Evolutionary conservation across 2,329 filamentous ascomycete species (phyloP), one percentile per base, ranked within the genome.

Genomic region (Sclerotinia glacialis): DNA sequence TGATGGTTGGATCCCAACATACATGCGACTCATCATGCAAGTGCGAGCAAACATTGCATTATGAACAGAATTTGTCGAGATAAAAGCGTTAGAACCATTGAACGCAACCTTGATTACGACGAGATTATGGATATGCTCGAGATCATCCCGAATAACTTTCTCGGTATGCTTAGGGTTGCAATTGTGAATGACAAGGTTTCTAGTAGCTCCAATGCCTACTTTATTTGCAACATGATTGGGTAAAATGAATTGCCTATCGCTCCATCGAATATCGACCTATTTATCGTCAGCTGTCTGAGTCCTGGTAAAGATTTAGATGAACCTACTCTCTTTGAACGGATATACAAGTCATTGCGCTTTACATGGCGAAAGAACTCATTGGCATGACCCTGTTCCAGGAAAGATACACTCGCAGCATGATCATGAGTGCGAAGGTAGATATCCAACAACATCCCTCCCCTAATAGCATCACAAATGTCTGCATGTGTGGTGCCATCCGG

Each of bases 91-190:
- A 5, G 82, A 81, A 23, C 82, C 79, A 3, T 78, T 77, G 76
- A 90, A 89, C 9, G 79, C 78, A 54, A 95, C 79, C 53, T 84
- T 84, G 72, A 95, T 81, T 14, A 96, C 84, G 28, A 89, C 80
- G 1, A 96, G 82, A 69, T 91, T 91, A 79, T 94, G 88, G 68
- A 96, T 94, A 75, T 96, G 92, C 31, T 93, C 89, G 47, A 95
- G 82, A 72, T 96, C 90, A 5, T 88, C 83, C 14, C 89, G 86
- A 69, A 96, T 86, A 21, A 79, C 78, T 9, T 84, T 78, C 70
- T 88, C 88, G 0, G 87, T 92, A 71, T 90, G 79, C 64, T 79
- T 83, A 64, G 79, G 79, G 71, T 81, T 81, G 71, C 84, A 85
- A 12, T 83, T 83, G 67, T 84, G 84, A 52, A 96, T 83, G 26